phyloP scores from a whole-genome alignment of 768 basidiomycete species.

The Clitopilus hobsonii region DNA sequence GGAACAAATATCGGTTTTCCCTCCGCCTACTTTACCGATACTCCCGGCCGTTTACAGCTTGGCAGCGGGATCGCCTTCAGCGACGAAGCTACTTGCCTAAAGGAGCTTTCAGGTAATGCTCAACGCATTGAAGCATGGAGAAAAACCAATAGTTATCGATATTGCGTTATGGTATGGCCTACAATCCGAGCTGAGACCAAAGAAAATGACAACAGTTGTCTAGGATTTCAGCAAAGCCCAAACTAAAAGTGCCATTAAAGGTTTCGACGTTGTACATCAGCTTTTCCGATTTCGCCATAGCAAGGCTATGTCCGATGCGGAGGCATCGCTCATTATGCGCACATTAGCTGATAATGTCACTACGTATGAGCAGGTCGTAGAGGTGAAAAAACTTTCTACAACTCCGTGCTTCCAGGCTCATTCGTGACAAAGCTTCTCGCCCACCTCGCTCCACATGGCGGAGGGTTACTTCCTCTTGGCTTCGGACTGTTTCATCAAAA shows the following conservation, averaged over 20 bases:
- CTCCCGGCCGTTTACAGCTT: conserved; percentile 44
- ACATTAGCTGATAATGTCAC: conserved; percentile 67
- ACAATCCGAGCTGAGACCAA: neutral
- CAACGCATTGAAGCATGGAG: conserved; percentile 94
- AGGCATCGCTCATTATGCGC: conserved; percentile 72
- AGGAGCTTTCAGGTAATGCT: conserved; percentile 73
- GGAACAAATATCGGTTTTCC: conserved; percentile 74
- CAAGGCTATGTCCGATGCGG: conserved; percentile 66
- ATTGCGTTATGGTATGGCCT: conserved; percentile 55
- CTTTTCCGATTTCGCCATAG: conserved; percentile 73
- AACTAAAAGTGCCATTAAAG: conserved; percentile 57
- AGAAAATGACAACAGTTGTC: conserved; percentile 3
- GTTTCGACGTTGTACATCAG: conserved; percentile 86
- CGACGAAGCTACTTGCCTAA: conserved; percentile 61
- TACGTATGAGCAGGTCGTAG: conserved; percentile 84
- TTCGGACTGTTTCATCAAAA: conserved; percentile 91
- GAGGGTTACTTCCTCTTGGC: conserved; percentile 80
- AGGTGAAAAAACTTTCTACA: conserved; percentile 43
- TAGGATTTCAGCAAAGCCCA: conserved; percentile 67
- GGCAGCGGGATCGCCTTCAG: conserved; percentile 80
- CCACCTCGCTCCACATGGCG: conserved; percentile 64
- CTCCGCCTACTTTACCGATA: conserved; percentile 46
- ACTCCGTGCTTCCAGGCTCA: neutral
- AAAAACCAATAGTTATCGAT: conserved; percentile 73
- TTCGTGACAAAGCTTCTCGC: conserved; percentile 64